phyloP scores from a whole-genome alignment of 1,284 basidiomycete species.

The Sanghuangporus sanghuang region DNA sequence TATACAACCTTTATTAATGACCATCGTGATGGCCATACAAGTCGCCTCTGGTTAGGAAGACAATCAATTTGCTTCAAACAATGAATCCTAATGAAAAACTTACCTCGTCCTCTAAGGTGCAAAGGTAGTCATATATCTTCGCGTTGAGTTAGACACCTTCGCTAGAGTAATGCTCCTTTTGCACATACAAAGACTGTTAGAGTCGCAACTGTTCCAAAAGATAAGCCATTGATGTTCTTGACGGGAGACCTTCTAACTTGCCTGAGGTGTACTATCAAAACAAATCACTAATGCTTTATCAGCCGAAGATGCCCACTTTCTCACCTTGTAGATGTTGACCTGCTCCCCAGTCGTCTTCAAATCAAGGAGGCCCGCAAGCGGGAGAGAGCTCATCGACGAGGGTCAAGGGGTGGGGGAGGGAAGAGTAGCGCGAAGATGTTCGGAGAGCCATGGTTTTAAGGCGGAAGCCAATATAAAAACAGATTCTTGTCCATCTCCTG shows the following conservation, averaged over 20 bases:
- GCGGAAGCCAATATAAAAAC: background rate
- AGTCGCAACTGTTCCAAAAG: background rate
- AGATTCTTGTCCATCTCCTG: background rate
- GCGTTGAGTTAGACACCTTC: background rate
- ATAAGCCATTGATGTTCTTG: background rate
- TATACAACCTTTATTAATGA: slow-evolving; percentile 4
- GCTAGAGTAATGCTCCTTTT: background rate
- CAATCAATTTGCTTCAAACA: background rate
- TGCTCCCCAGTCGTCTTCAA: background rate
- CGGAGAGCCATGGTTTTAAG: background rate
- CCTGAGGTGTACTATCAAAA: background rate
- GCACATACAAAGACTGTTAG: background rate
- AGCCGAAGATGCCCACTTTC: background rate
- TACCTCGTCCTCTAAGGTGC: slow-evolving; percentile 5
- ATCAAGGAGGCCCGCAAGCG: background rate
- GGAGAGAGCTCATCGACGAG: background rate
- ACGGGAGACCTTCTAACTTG: background rate
- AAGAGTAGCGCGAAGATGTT: background rate
- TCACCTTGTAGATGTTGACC: background rate
- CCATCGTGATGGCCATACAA: slow-evolving; percentile 11
- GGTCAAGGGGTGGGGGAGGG: background rate
- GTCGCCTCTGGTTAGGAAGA: background rate
- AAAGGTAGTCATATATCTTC: slow-evolving; percentile 4
- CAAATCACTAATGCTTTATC: background rate
- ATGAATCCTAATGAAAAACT: background rate